These are phyloP conservation scores for Xylaria palmicola DNA, from an alignment of 495 filamentous ascomycete genomes.

Conservation along the genomic window DNA sequence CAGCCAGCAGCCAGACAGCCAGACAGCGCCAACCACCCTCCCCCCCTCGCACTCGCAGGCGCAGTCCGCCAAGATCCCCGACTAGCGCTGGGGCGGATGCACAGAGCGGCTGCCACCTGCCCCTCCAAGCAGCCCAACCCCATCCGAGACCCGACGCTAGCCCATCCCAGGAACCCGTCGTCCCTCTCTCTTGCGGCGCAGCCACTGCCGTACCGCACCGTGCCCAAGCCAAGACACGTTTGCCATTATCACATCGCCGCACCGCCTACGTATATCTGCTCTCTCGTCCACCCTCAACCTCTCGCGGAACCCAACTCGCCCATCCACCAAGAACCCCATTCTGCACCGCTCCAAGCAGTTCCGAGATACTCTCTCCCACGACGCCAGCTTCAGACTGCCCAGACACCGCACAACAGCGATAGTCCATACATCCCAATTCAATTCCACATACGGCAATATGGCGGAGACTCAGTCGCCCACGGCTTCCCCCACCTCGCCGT, in stretches of 20 bases:
- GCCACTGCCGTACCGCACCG: constrained; percentile 4
- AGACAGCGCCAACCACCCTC: neutral
- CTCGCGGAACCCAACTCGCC: neutral
- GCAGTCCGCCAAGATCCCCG: neutral
- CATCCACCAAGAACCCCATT: neutral
- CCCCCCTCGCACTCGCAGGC: constrained; percentile 9
- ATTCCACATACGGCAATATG: constrained; percentile 17
- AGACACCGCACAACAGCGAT: neutral
- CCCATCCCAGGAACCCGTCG: too few species aligned
- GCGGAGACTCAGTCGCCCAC: constrained; percentile 31
- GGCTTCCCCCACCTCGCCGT: constrained; percentile 31
- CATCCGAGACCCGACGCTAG: neutral
- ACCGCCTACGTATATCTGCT: constrained; percentile 2
- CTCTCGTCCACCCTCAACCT: neutral
- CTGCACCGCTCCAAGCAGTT: neutral
- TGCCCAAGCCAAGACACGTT: neutral
- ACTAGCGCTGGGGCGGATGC: neutral
- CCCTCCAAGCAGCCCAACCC: neutral
- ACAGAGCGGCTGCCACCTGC: neutral
- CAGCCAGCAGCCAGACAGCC: neutral
- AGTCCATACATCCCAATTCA: neutral
- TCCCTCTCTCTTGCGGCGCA: constrained; percentile 2
- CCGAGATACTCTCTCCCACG: neutral
- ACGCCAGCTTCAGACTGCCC: neutral
- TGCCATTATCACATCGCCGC: constrained; percentile 6